Conservation (phyloP, 2,329 filamentous ascomycete genomes). For the Lecanicillium sp. region DNA sequence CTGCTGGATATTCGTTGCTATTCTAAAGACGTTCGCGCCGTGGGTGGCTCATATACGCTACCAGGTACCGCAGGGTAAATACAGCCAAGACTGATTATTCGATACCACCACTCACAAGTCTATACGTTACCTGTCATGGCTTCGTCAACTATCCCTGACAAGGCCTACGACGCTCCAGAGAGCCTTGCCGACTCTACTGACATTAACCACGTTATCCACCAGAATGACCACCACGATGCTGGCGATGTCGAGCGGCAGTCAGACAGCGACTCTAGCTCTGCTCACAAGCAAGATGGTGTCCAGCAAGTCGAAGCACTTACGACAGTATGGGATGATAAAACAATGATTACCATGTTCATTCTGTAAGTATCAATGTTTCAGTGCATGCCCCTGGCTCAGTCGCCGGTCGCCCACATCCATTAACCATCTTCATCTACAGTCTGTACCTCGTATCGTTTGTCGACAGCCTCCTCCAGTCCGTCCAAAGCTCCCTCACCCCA, state of each 20-base stretch:
- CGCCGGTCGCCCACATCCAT: too few species aligned
- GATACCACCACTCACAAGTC: too few species aligned
- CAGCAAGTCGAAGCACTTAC: constrained; percentile 29
- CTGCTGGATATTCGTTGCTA: too few species aligned
- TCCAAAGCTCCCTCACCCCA: constrained; percentile 43
- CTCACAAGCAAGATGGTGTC: constrained; percentile 27
- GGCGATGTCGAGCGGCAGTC: constrained; percentile 1
- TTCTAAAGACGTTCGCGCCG: too few species aligned
- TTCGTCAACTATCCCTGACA: too few species aligned
- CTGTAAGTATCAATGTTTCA: constrained; percentile 21
- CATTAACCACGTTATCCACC: too few species aligned
- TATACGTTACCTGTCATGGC: too few species aligned
- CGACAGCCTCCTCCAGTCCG: constrained; percentile 25
- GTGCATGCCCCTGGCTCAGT: neutral
- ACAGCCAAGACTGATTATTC: too few species aligned
- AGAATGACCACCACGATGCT: constrained; percentile 2
- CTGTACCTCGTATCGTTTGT: constrained; percentile 31
- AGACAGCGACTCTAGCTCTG: constrained; percentile 11
- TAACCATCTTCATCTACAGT: constrained; percentile 15
- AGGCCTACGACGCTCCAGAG: too few species aligned
- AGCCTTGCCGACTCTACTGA: neutral
- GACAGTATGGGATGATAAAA: constrained; percentile 26
- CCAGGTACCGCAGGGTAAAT: too few species aligned
- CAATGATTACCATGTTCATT: constrained; percentile 25
- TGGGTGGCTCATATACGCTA: too few species aligned